A percentile compares a stretch with the other conserved stretches of the same genome.
phyloP scores from a whole-genome alignment of 208 protist species.

The Wallacemonas sp. region DNA sequence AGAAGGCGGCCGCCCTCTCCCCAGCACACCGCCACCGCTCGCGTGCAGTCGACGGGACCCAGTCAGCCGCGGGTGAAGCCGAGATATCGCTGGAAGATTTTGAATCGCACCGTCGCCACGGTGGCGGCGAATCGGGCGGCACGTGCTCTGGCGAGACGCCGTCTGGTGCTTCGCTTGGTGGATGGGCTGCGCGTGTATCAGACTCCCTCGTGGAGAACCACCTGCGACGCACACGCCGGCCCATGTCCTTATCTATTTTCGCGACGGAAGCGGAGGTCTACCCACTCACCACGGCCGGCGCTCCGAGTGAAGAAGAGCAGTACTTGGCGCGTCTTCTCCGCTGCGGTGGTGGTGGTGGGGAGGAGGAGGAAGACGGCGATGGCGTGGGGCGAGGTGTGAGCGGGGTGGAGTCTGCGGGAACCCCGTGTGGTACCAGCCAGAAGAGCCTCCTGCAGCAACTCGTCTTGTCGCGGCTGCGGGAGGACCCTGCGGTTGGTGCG shows the following conservation, averaged over 20 bases:
- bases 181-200: conserved; percentile 52
- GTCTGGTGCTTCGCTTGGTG: not conserved
- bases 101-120: not conserved
- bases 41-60: conserved; percentile 11
- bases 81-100: conserved; percentile 12
- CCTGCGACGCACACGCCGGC: conserved; percentile 62
- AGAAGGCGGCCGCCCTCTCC: conserved; percentile 17
- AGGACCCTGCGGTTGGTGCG: not conserved
- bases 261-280: conserved; percentile 75
- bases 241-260: conserved; percentile 82
- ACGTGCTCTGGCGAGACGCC: not conserved
- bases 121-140: not conserved
- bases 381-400: conserved; percentile 17
- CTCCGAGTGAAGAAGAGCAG: conserved; percentile 37
- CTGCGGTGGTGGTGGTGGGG: not conserved
- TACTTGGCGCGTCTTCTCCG: conserved; percentile 47
- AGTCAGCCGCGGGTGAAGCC: not conserved
- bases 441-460: conserved; percentile 67
- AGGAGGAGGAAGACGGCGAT: conserved; percentile 22
- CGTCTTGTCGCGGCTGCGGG: conserved; percentile 30
- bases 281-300: conserved; percentile 40
- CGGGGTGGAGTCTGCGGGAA: not conserved
- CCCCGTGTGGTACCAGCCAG: not conserved
- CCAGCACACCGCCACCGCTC: conserved; percentile 10
- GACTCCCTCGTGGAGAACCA: conserved; percentile 84